A percentile compares a stretch with the other conserved stretches of the same genome.
Conservation (phyloP, 768 basidiomycete species). For the Boletales sp. region DNA sequence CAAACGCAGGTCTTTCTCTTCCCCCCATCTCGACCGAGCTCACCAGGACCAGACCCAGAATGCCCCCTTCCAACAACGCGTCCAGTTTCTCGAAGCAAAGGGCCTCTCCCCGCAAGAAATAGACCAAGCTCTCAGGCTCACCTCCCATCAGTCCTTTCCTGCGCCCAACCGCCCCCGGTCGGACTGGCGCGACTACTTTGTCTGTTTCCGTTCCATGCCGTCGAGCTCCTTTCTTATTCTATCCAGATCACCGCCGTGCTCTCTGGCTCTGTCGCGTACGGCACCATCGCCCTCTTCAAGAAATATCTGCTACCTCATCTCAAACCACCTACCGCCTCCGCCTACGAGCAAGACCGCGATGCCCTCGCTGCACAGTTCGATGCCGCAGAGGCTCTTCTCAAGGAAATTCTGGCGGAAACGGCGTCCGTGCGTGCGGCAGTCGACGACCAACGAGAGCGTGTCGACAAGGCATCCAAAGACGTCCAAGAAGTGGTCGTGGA, state of each 20-base stretch:
- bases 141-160: conserved; percentile 32
- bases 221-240: conserved; percentile 17
- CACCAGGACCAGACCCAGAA: conserved; percentile 54
- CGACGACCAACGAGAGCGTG: conserved; percentile 69
- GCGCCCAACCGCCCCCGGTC: conserved; percentile 46
- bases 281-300: conserved; percentile 77
- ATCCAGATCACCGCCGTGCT: conserved; percentile 86
- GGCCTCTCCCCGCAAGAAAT: conserved; percentile 83
- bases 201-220: neutral
- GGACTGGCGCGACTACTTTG: conserved; percentile 99
- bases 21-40: conserved; percentile 4
- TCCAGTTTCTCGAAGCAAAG: conserved; percentile 95
- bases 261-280: conserved; percentile 81
- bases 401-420: conserved; percentile 78
- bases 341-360: conserved; percentile 86
- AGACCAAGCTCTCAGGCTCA: conserved; percentile 74
- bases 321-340: conserved; percentile 79
- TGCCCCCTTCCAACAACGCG: conserved; percentile 76
- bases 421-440: conserved; percentile 66
- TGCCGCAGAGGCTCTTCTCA: conserved; percentile 75
- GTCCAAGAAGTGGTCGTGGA: conserved; percentile 71
- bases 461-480: conserved; percentile 67
- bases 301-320: conserved; percentile 92
- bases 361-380: conserved; percentile 87
- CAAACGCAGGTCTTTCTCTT: conserved; percentile 49